Conservation (phyloP, 768 basidiomycete species). For the Boletus reticulatus region DNA sequence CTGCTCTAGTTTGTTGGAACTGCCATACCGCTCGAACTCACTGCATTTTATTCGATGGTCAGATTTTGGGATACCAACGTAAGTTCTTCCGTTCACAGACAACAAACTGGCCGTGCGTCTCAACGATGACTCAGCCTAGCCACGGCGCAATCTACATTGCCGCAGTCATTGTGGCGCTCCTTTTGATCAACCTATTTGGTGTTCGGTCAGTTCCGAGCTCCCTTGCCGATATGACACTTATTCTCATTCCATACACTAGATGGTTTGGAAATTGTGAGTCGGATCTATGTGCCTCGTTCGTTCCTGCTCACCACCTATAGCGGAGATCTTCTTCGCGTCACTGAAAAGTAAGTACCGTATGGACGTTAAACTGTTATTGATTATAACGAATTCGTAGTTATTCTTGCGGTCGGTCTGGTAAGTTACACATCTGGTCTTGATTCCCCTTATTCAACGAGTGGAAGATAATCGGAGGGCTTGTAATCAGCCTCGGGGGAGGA, state of each 20-base stretch:
- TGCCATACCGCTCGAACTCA: constrained; percentile 48
- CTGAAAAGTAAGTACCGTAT: constrained; percentile 16
- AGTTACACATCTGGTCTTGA: not conserved
- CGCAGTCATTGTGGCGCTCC: constrained; percentile 36
- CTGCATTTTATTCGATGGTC: constrained; percentile 50
- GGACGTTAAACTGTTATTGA: not conserved
- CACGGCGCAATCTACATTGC: constrained; percentile 42
- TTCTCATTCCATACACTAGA: constrained; percentile 29
- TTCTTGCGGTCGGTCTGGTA: constrained; percentile 36
- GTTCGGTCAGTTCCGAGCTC: constrained; percentile 41
- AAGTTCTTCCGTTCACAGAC: not conserved
- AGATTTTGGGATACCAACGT: constrained; percentile 46
- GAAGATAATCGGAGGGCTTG: constrained; percentile 41
- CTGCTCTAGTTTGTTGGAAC: constrained; percentile 25
- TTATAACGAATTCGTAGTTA: constrained; percentile 23
- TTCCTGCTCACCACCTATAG: constrained; percentile 11
- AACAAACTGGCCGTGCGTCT: constrained; percentile 2
- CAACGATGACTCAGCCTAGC: constrained; percentile 21
- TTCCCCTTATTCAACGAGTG: not conserved
- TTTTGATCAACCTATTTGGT: constrained; percentile 46
- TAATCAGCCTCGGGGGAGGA: constrained; percentile 57
- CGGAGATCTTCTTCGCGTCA: constrained; percentile 22
- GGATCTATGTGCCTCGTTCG: not conserved
- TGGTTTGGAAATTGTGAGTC: constrained; percentile 24
- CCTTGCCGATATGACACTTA: constrained; percentile 29